These are phyloP conservation scores for Diospyros lotus DNA, from an alignment of 148 eudicot species.

Conservation along the genomic window DNA sequence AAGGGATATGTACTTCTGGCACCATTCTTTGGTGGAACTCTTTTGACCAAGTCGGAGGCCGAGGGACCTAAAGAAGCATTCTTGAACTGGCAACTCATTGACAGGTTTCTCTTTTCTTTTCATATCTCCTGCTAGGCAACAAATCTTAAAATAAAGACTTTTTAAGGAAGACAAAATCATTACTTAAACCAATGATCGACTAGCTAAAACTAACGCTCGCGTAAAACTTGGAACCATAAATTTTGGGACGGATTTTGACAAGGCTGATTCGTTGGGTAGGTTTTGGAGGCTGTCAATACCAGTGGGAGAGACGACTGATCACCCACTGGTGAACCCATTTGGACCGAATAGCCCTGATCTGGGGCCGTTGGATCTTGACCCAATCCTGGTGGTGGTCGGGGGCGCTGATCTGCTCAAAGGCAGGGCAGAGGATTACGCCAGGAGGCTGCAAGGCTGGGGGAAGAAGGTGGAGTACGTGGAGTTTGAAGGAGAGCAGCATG, in stretches of 20 bases:
- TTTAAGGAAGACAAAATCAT: too few species aligned
- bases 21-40: slow-evolving; percentile 62
- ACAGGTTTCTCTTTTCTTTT: slow-evolving; percentile 30
- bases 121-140: too few species aligned
- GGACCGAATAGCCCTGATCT: slow-evolving; percentile 46
- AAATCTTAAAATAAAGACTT: too few species aligned
- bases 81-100: slow-evolving; percentile 54
- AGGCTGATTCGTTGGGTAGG: slow-evolving; percentile 19
- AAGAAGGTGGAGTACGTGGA: slow-evolving; percentile 54
- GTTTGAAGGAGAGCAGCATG: slow-evolving; percentile 58
- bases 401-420: slow-evolving; percentile 45
- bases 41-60: slow-evolving; percentile 39
- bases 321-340: slow-evolving; percentile 59
- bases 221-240: too few species aligned
- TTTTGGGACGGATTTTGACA: neutral
- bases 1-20: slow-evolving; percentile 56
- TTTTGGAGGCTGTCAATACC: slow-evolving; percentile 67
- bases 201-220: too few species aligned
- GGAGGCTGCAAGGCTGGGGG: slow-evolving; percentile 41
- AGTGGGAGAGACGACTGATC: slow-evolving; percentile 43
- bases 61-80: slow-evolving; percentile 58
- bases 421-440: slow-evolving; percentile 38
- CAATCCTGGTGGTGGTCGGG: slow-evolving; percentile 46
- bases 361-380: slow-evolving; percentile 35
- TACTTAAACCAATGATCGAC: too few species aligned